Conservation (phyloP, 805 yeast genomes). For the Candida golubevii region DNA sequence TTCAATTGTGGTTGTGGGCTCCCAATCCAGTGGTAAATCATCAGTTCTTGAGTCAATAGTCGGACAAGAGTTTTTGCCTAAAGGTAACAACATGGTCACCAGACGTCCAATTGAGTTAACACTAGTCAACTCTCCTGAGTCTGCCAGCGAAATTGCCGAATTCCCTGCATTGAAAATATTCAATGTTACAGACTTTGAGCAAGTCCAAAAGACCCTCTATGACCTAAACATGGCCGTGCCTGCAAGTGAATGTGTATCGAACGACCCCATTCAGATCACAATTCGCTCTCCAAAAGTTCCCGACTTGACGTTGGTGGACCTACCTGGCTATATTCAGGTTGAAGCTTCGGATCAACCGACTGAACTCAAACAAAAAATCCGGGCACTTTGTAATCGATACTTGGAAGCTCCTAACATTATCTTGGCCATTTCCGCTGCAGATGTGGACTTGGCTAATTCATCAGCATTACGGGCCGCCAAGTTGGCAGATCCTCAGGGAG, state of each 20-base stretch:
- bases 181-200: slow-evolving; percentile 80
- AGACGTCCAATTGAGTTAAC: slow-evolving; percentile 96
- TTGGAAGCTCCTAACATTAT: slow-evolving; percentile 90
- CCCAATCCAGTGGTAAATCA: slow-evolving; percentile 96
- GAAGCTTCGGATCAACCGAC: slow-evolving; percentile 96
- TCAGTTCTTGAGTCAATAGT: slow-evolving; percentile 94
- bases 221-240: slow-evolving; percentile 95
- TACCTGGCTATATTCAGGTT: slow-evolving; percentile 96
- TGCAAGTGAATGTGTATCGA: slow-evolving; percentile 75
- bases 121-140: slow-evolving; percentile 74
- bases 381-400: slow-evolving; percentile 77
- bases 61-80: slow-evolving; percentile 96
- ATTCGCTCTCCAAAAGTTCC: slow-evolving; percentile 86
- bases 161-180: slow-evolving; percentile 85
- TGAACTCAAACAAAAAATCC: slow-evolving; percentile 72
- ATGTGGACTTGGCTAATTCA: slow-evolving; percentile 95
- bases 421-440: slow-evolving; percentile 94
- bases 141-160: slow-evolving; percentile 84
- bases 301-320: slow-evolving; percentile 87
- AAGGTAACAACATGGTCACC: slow-evolving; percentile 97
- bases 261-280: slow-evolving; percentile 89
- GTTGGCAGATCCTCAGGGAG: slow-evolving; percentile 87
- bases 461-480: slow-evolving; percentile 90
- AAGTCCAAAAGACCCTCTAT: slow-evolving; percentile 79
- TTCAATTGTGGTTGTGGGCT: slow-evolving; percentile 93